phyloP scores from a whole-genome alignment of 2,329 filamentous ascomycete genomes.

The Pyrenochaeta sp. region DNA sequence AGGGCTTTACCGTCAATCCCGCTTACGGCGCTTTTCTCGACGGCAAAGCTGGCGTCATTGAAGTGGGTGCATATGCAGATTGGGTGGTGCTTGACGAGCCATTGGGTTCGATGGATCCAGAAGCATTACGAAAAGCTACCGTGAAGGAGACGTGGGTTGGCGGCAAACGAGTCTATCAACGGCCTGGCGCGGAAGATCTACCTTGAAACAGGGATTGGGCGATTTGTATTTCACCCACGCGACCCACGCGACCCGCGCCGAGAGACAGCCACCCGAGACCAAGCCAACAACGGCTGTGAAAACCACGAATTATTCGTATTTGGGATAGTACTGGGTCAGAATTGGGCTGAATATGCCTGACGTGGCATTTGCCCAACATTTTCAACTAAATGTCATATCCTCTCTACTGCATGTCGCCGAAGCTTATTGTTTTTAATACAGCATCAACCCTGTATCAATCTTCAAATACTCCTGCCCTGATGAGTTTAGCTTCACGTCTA shows the following conservation, averaged over 20 bases:
- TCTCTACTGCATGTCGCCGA: too few species aligned
- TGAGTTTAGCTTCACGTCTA: slow-evolving; percentile 9
- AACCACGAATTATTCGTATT: background rate
- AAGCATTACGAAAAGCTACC: slow-evolving; percentile 61
- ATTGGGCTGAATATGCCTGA: too few species aligned
- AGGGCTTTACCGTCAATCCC: slow-evolving; percentile 68
- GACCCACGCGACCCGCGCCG: background rate
- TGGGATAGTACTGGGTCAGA: too few species aligned
- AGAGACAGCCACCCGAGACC: background rate
- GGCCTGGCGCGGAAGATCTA: slow-evolving; percentile 19
- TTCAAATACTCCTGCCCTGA: background rate
- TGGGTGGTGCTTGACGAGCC: slow-evolving; percentile 74
- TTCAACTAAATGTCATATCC: too few species aligned
- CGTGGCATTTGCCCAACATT: too few species aligned
- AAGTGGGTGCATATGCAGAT: slow-evolving; percentile 70
- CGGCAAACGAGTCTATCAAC: slow-evolving; percentile 56
- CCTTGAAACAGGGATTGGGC: slow-evolving; percentile 2
- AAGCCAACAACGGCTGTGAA: too few species aligned
- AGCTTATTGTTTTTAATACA: too few species aligned
- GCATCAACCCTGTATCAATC: background rate
- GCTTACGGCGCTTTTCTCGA: slow-evolving; percentile 69
- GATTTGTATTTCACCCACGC: background rate
- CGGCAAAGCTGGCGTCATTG: slow-evolving; percentile 66
- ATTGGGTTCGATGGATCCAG: slow-evolving; percentile 60
- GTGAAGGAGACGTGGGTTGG: slow-evolving; percentile 75